These are phyloP conservation scores for Glonium stellatum DNA, from an alignment of 495 filamentous ascomycete genomes.

Conservation along the genomic window DNA sequence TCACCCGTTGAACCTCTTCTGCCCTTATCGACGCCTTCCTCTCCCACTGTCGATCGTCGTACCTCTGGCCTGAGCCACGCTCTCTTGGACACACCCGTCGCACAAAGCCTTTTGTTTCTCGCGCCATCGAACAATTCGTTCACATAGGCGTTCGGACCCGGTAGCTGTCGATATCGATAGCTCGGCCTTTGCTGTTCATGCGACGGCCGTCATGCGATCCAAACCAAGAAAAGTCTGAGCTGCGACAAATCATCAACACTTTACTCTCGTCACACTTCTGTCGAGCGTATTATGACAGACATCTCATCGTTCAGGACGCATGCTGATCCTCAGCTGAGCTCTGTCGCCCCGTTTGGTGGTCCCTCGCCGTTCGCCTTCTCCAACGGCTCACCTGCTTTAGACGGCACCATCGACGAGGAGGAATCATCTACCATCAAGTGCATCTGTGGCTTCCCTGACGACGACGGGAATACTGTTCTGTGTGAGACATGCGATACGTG, in stretches of 20 bases:
- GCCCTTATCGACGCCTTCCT: conserved; percentile 18
- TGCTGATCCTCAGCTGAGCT: conserved; percentile 57
- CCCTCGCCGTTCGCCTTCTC: conserved; percentile 47
- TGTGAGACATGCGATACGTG: conserved; percentile 95
- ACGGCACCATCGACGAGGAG: conserved; percentile 59
- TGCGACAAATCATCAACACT: conserved; percentile 12
- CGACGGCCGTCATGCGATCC: conserved; percentile 30
- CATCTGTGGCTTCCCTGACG: conserved; percentile 84
- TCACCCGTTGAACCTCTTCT: conserved; percentile 3
- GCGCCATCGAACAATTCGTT: conserved; percentile 1
- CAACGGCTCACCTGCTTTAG: conserved; percentile 52
- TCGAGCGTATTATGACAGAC: conserved; percentile 87
- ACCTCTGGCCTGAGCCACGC: conserved; percentile 13
- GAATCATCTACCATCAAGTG: conserved; percentile 97
- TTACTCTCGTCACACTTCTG: conserved; percentile 8
- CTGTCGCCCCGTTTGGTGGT: conserved; percentile 54
- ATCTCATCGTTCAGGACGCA: conserved; percentile 56
- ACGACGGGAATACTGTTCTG: conserved; percentile 95
- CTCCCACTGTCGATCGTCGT: conserved; percentile 5
- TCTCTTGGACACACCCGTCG: conserved; percentile 1
- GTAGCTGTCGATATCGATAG: conserved; percentile 10
- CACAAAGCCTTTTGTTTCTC: conserved; percentile 6
- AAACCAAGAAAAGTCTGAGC: conserved; percentile 25
- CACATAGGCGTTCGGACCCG: conserved; percentile 12
- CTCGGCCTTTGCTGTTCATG: conserved; percentile 23